Evolutionary conservation across 495 filamentous ascomycete genomes (phyloP).

Genomic region (Podospora fimiseda): DNA sequence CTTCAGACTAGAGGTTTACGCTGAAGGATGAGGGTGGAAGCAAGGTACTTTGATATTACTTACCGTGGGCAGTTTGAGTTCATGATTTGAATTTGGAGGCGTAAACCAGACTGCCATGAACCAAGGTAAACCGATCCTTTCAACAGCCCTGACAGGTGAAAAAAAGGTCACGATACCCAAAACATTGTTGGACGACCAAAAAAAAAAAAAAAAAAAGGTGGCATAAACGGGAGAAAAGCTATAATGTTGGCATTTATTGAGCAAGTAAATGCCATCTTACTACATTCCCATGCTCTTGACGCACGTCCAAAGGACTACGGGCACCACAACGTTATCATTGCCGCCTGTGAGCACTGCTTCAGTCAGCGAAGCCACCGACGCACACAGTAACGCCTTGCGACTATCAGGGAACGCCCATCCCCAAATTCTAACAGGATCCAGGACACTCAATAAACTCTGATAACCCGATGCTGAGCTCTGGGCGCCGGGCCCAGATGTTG

Average conservation of each 20-base stretch:
- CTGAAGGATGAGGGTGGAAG: too few relatives aligned
- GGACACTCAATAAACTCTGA: slow-evolving; percentile 10
- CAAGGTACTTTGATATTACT: too few relatives aligned
- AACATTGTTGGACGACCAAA: neutral
- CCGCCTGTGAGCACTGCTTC: slow-evolving; percentile 94
- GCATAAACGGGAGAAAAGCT: too few relatives aligned
- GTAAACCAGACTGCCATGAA: too few relatives aligned
- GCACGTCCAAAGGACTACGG: slow-evolving; percentile 86
- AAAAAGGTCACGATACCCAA: neutral
- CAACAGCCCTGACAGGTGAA: too few relatives aligned
- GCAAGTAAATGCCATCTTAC: too few relatives aligned
- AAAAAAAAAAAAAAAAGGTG: neutral
- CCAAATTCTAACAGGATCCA: slow-evolving; percentile 8
- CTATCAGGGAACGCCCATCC: slow-evolving; percentile 35
- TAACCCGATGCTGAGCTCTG: slow-evolving; percentile 20
- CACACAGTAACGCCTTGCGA: slow-evolving; percentile 61
- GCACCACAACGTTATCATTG: slow-evolving; percentile 98
- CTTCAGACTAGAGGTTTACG: too few relatives aligned
- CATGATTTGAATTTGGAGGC: too few relatives aligned
- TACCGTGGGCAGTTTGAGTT: too few relatives aligned
- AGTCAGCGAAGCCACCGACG: slow-evolving; percentile 76
- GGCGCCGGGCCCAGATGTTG: slow-evolving; percentile 10
- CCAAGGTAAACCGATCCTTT: too few relatives aligned
- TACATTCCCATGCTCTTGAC: slow-evolving; percentile 62
- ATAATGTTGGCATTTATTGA: too few relatives aligned